These are phyloP conservation scores for Fusarium vanettenii DNA, from an alignment of 2,329 filamentous ascomycete species.

Conservation along the genomic window DNA sequence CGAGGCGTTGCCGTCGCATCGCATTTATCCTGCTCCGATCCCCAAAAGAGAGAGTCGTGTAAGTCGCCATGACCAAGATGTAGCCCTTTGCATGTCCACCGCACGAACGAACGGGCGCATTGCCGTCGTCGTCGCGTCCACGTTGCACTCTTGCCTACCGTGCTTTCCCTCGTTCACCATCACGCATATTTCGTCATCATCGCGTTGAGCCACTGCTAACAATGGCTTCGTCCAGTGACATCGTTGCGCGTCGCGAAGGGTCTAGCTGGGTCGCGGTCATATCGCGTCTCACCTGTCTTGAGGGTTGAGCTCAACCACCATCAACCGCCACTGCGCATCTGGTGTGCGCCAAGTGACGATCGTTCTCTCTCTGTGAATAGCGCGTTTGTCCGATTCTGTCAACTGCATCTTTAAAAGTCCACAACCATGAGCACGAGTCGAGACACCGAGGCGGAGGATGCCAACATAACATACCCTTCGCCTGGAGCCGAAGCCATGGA, in stretches of 20 bases:
- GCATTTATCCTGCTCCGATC: conserved; percentile 59
- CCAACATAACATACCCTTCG: conserved; percentile 59
- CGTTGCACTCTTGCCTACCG: conserved; percentile 10
- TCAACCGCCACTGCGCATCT: not conserved
- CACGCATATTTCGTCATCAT: conserved; percentile 33
- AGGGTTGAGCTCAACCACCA: conserved; percentile 14
- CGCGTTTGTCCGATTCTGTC: conserved; percentile 4
- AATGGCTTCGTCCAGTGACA: conserved; percentile 42
- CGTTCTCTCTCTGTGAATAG: conserved; percentile 5
- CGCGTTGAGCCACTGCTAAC: conserved; percentile 41
- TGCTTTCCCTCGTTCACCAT: conserved; percentile 27
- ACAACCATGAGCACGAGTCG: conserved; percentile 48
- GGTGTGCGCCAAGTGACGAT: conserved; percentile 25
- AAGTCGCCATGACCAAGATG: conserved; percentile 46
- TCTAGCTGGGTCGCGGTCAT: conserved; percentile 26
- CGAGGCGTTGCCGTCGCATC: conserved; percentile 51
- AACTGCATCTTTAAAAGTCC: conserved; percentile 9
- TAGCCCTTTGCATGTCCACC: conserved; percentile 27
- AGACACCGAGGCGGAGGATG: conserved; percentile 51
- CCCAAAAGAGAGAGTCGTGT: conserved; percentile 49
- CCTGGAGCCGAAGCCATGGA: conserved; percentile 59
- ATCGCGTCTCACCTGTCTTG: conserved; percentile 30
- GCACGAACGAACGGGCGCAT: conserved; percentile 25
- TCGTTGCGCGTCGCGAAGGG: conserved; percentile 40
- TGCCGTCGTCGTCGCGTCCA: conserved; percentile 21